These are phyloP conservation scores for Tilletia caries DNA, from an alignment of 1,284 basidiomycete species.

Conservation along the genomic window DNA sequence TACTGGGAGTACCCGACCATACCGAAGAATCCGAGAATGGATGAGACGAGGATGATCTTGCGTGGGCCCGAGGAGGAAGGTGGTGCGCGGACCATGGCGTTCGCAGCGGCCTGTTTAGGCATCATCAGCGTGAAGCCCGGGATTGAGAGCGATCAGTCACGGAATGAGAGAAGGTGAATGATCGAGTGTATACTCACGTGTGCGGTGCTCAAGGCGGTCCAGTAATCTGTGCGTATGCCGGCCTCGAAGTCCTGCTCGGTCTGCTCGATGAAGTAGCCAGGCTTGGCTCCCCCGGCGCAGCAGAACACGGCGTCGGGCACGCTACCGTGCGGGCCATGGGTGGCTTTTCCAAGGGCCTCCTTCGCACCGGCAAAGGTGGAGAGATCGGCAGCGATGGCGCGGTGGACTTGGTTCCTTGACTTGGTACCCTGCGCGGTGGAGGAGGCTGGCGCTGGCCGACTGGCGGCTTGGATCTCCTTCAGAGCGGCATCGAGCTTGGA, in stretches of 20 bases:
- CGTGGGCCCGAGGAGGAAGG: not conserved
- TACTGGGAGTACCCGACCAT: conserved; percentile 82
- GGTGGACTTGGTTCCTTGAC: not conserved
- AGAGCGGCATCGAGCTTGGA: conserved; percentile 64
- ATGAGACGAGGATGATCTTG: conserved; percentile 78
- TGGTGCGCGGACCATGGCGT: conserved; percentile 60
- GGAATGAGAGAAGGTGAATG: no score
- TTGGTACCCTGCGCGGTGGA: conserved; percentile 15
- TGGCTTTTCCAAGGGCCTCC: conserved; percentile 29
- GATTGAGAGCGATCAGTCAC: no score
- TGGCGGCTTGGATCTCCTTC: conserved; percentile 61
- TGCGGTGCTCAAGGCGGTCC: conserved; percentile 68
- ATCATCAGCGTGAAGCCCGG: not conserved
- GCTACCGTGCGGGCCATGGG: conserved; percentile 60
- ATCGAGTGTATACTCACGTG: conserved; percentile 59
- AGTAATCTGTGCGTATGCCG: conserved; percentile 58
- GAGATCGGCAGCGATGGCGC: conserved; percentile 41
- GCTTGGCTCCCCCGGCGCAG: conserved; percentile 69
- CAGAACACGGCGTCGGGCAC: conserved; percentile 70
- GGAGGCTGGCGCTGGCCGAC: conserved; percentile 1
- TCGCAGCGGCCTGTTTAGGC: conserved; percentile 63
- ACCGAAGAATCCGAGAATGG: conserved; percentile 74
- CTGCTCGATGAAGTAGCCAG: conserved; percentile 71
- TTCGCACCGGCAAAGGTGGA: conserved; percentile 43
- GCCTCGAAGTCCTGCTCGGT: conserved; percentile 62